These are phyloP conservation scores for Apophysomyces variabilis DNA, from an alignment of 371 early-diverging fungal species.

Conservation along the genomic window DNA sequence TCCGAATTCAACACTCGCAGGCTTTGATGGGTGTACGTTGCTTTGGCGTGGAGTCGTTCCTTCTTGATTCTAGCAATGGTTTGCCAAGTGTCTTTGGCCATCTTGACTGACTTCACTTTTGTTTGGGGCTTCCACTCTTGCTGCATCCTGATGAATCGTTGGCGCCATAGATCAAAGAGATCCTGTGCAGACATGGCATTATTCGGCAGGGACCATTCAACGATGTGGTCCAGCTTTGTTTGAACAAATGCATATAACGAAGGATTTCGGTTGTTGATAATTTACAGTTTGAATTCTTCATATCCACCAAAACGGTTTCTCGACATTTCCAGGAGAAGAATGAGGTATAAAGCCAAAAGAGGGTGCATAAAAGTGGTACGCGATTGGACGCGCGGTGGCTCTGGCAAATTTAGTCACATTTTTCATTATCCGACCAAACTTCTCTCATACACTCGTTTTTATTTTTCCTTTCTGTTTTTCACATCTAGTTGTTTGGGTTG, in stretches of 20 bases:
- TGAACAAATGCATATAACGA: neutral
- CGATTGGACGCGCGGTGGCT: too few species aligned
- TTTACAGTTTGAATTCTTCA: slow-evolving; percentile 2
- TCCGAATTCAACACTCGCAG: too few species aligned
- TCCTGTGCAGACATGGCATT: slow-evolving; percentile 4
- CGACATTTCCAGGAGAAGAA: neutral
- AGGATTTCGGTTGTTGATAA: slow-evolving; percentile 2
- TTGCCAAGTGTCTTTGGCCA: neutral
- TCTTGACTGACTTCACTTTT: neutral
- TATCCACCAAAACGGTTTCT: neutral
- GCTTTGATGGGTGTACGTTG: too few species aligned
- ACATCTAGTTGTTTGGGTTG: too few species aligned
- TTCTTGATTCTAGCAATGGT: too few species aligned
- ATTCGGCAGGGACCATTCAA: slow-evolving; percentile 2
- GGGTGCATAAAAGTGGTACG: too few species aligned
- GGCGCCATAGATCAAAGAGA: slow-evolving; percentile 5
- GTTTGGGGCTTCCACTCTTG: slow-evolving; percentile 6
- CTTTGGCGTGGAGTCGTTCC: too few species aligned
- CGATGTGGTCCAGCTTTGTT: slow-evolving; percentile 2
- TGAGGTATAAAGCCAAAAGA: neutral
- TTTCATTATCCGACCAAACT: too few species aligned
- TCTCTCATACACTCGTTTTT: too few species aligned
- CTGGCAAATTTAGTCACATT: too few species aligned
- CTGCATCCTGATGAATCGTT: slow-evolving; percentile 1
- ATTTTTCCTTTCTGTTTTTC: too few species aligned